These are phyloP conservation scores for Neoboletus brunneissimus DNA, from an alignment of 768 basidiomycete genomes.

Conservation along the genomic window DNA sequence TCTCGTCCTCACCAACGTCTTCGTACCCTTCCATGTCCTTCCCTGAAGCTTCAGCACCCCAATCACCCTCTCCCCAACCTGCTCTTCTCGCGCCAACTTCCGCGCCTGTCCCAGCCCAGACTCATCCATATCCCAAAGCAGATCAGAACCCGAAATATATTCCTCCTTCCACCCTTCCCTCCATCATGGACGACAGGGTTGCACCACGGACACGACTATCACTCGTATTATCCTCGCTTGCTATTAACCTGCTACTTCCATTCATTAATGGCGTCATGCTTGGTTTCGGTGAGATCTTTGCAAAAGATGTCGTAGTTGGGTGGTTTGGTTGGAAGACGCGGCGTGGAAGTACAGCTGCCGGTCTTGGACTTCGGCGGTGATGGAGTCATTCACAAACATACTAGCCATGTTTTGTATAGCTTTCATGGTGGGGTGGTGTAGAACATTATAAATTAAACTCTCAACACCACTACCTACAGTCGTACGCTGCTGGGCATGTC, in stretches of 20 bases:
- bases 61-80: constrained; percentile 38
- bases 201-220: constrained; percentile 64
- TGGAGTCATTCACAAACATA: neutral
- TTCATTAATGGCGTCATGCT: constrained; percentile 96
- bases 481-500: constrained; percentile 52
- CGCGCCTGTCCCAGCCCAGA: constrained; percentile 1
- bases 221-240: constrained; percentile 69
- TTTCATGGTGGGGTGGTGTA: neutral
- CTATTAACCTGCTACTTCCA: constrained; percentile 81
- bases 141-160: constrained; percentile 26
- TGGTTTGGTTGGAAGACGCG: constrained; percentile 45
- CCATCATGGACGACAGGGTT: constrained; percentile 68
- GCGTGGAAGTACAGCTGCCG: constrained; percentile 22
- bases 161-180: constrained; percentile 52
- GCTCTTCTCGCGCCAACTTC: constrained; percentile 17
- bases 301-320: constrained; percentile 65
- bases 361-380: constrained; percentile 28
- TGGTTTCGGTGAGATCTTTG: constrained; percentile 94
- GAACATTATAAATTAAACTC: neutral
- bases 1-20: constrained; percentile 53
- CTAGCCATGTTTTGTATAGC: neutral
- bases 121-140: constrained; percentile 22
- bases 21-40: constrained; percentile 83
- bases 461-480: constrained; percentile 29
- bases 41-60: constrained; percentile 58